A percentile compares a stretch with the other conserved stretches of the same genome.
phyloP scores from a whole-genome alignment of 164 flowering plant species.

The Kingdonia uniflora region DNA sequence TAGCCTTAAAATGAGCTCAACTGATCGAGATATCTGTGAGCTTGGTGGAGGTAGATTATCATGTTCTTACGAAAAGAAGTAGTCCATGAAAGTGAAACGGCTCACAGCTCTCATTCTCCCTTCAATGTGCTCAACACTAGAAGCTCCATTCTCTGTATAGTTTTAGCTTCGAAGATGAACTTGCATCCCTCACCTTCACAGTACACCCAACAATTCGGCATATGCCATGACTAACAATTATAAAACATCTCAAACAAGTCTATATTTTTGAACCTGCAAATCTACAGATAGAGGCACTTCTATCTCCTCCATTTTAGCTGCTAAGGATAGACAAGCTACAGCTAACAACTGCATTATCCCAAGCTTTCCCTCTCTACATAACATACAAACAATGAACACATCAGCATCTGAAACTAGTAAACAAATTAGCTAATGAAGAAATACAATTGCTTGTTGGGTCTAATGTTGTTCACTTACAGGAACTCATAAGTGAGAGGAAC shows the following conservation, averaged over 20 bases:
- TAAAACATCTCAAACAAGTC: not conserved
- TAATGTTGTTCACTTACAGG: constrained; percentile 44
- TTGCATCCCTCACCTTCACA: constrained; percentile 47
- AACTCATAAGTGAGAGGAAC: constrained; percentile 68
- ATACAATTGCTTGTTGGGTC: too few relatives aligned
- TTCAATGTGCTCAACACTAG: constrained; percentile 62
- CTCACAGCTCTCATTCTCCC: constrained; percentile 81
- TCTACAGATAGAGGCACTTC: constrained; percentile 58
- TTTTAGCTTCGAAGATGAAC: constrained; percentile 64
- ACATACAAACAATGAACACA: not conserved
- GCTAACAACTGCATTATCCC: constrained; percentile 77
- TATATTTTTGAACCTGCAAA: constrained; percentile 48
- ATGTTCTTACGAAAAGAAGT: constrained; percentile 41
- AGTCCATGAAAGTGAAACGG: constrained; percentile 64
- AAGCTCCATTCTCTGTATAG: constrained; percentile 86
- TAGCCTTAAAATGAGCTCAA: constrained; percentile 33
- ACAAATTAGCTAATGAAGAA: not conserved
- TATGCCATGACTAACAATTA: too few relatives aligned
- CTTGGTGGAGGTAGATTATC: constrained; percentile 21
- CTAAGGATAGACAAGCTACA: constrained; percentile 73
- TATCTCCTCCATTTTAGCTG: constrained; percentile 84
- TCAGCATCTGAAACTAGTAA: not conserved
- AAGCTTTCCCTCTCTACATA: constrained; percentile 51
- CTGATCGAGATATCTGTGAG: constrained; percentile 22
- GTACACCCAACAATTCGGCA: too few relatives aligned